Base-by-base conservation (phyloP, 163 green algal genomes). In the Botryococcus braunii region DNA sequence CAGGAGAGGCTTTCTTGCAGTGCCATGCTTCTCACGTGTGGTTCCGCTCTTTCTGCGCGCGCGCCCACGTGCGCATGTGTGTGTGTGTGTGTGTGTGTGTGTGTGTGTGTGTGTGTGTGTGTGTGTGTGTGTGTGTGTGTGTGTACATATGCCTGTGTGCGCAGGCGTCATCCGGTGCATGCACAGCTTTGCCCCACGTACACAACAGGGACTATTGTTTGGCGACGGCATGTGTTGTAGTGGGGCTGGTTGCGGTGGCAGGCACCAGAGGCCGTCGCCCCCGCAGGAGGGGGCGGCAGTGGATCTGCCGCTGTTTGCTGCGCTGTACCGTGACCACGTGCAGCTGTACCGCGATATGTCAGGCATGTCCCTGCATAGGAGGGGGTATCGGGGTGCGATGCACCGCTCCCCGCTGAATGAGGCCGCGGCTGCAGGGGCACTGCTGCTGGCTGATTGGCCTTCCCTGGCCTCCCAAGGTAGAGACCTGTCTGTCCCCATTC, bases 371-470 rank as follows among this genome's bases (percentile, higher is more conserved):
- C 77, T 97, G 67, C 89, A 97, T 80, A 83, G 77, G 56, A 71
- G 81, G 2, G 87, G 90, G 38, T 95, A 93, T 74, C 73, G 85
- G 2, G 40, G 56, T 29, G 77, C 69, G 5, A 90, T 95, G 77
- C 91, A 96, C 80, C 70, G 72, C 1, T 88, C 91, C 11, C 82
- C 87, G 0, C 78, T 97, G 21, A 96, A 96, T 66, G 92, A 98
- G 76, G 71, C 78, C 2, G 83, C 88, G 1, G 92, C 92, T 25
- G 89, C 92, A 32, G 92, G 85, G 7, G 65, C 93, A 38, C 83
- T 98, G 55, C 47, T 76, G 38, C 47, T 95, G 49, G 78, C 86
- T 1, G 87, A 83, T 13, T 97, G 88, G 86, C 59, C 66, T 4
- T 21, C 17, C 36, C 27, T 68, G 49, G 43, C 43, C 40, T 57